A percentile compares a stretch with the other conserved stretches of the same genome.
phyloP scores from a whole-genome alignment of 257 asterid genomes.

The Leptodermis oblonga region DNA sequence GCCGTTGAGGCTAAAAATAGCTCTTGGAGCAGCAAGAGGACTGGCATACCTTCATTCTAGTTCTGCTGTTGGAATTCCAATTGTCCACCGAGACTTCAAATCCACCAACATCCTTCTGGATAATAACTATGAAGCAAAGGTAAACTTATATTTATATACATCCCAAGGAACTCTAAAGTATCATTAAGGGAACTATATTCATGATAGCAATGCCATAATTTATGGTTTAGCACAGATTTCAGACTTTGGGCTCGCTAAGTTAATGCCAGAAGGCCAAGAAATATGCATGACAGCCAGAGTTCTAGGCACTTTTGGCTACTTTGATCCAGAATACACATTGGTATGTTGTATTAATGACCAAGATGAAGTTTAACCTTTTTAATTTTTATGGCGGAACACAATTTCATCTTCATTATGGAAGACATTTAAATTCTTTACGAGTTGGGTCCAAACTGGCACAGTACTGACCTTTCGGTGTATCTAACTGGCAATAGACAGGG shows the following conservation, averaged over 20 bases:
- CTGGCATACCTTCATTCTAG: conserved; percentile 93
- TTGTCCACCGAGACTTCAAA: conserved; percentile 90
- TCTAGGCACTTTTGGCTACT: conserved; percentile 95
- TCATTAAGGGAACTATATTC: conserved; percentile 13
- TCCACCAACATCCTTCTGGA: conserved; percentile 90
- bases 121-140: conserved; percentile 85
- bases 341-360: conserved; percentile 39
- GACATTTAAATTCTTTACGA: neutral
- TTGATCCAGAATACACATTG: conserved; percentile 95
- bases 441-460: conserved; percentile 4
- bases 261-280: conserved; percentile 95
- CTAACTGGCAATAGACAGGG: conserved; percentile 77
- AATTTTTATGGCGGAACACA: neutral
- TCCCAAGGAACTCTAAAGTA: neutral
- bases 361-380: neutral
- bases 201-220: neutral
- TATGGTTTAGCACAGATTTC: conserved; percentile 59
- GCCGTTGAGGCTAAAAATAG: conserved; percentile 78
- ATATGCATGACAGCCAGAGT: conserved; percentile 80
- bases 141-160: conserved; percentile 12
- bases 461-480: conserved; percentile 22
- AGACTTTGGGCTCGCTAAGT: conserved; percentile 89
- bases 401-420: neutral
- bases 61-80: conserved; percentile 86
- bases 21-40: conserved; percentile 89